Conservation (phyloP, 108 stramenopile genomes). For the Cyclotella sp. region DNA sequence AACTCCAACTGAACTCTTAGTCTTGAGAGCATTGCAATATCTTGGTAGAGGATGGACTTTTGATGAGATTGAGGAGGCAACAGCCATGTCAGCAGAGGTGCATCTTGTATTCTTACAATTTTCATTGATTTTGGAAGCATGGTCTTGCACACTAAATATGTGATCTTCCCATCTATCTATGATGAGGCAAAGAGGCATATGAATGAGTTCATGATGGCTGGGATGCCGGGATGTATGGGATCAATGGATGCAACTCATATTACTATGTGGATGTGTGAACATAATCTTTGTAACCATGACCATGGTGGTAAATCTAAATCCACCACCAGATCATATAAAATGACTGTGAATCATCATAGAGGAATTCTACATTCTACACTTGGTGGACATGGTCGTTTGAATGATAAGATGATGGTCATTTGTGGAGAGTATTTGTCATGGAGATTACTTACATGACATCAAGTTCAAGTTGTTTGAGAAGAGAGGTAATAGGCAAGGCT, state of each 20-base stretch:
- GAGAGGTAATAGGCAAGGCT: too few species aligned
- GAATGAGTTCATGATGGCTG: background rate
- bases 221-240: background rate
- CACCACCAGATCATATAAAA: background rate
- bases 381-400: too few species aligned
- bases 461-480: too few species aligned
- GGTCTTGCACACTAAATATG: background rate
- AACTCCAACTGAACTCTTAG: background rate
- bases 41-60: conserved; percentile 11
- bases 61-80: conserved; percentile 3
- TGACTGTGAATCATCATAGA: background rate
- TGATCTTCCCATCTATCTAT: background rate
- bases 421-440: too few species aligned
- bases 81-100: conserved; percentile 1
- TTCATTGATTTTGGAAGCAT: conserved; percentile 2
- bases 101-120: background rate
- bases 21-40: background rate
- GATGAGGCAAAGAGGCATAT: too few species aligned
- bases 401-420: too few species aligned
- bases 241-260: background rate
- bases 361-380: too few species aligned
- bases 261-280: background rate
- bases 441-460: too few species aligned
- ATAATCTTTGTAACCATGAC: background rate
- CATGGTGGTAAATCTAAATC: background rate